These are phyloP conservation scores for Didymella keratinophila DNA, from an alignment of 2,329 filamentous ascomycete species.

Conservation along the genomic window DNA sequence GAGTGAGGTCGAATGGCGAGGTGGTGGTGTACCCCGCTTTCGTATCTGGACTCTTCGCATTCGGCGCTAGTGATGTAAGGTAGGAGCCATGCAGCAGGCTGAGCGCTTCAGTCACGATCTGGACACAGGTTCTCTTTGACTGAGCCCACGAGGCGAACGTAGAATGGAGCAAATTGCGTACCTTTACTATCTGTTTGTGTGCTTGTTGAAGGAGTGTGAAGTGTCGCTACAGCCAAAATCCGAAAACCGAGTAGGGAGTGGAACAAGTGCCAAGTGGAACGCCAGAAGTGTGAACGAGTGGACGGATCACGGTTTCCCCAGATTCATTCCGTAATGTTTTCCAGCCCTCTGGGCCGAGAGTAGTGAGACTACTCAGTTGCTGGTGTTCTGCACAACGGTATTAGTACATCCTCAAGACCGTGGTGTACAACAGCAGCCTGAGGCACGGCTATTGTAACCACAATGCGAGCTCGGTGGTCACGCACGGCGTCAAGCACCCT, in stretches of 20 bases:
- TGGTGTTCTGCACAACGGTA: background rate
- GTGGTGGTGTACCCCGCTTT: background rate
- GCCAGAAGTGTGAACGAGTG: background rate
- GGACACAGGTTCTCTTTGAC: no score
- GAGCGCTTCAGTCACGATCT: no score
- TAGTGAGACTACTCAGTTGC: background rate
- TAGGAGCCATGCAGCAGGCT: no score
- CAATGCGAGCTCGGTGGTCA: slow-evolving; percentile 10
- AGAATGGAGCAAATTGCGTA: background rate
- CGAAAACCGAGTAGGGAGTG: background rate
- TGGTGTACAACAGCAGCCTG: slow-evolving; percentile 20
- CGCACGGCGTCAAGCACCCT: background rate
- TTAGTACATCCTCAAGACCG: slow-evolving; percentile 4
- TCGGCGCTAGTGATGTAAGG: background rate
- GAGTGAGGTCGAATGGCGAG: background rate
- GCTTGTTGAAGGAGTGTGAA: background rate
- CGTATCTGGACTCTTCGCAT: background rate
- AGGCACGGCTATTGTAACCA: slow-evolving; percentile 21
- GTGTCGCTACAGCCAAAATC: background rate
- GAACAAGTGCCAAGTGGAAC: background rate
- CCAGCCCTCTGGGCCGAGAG: background rate
- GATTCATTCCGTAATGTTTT: no score
- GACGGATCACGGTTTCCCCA: background rate
- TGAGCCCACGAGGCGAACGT: no score
- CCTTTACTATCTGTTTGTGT: background rate